These are phyloP conservation scores for Macrocybe sp. DNA, from an alignment of 1,284 basidiomycete genomes.

Conservation along the genomic window DNA sequence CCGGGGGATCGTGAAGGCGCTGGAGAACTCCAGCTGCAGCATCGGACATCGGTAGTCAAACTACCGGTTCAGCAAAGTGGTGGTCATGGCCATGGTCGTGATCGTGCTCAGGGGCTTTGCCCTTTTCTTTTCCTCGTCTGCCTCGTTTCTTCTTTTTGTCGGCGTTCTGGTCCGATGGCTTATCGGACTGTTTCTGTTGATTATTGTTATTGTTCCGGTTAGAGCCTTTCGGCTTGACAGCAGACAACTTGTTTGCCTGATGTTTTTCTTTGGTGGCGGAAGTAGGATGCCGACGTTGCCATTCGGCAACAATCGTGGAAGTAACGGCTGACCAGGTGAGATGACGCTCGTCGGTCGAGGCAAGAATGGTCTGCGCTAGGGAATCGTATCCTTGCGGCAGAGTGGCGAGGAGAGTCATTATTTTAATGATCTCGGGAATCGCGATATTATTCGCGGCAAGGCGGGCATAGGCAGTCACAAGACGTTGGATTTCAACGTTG, in stretches of 20 bases:
- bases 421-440: neutral
- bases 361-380: neutral
- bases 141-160: neutral
- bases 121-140: neutral
- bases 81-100: no score
- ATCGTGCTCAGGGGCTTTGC: no score
- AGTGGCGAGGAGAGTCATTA: neutral
- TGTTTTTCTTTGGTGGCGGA: neutral
- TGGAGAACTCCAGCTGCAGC: no score
- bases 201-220: neutral
- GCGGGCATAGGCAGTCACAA: neutral
- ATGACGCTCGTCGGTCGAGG: neutral
- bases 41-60: no score
- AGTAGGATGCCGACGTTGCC: neutral
- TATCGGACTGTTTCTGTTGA: neutral
- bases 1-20: no score
- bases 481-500: neutral
- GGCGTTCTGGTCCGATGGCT: neutral
- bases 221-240: neutral
- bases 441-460: neutral
- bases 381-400: neutral
- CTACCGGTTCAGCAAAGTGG: no score
- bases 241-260: neutral
- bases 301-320: neutral
- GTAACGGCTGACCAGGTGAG: neutral